These are phyloP conservation scores for Argentina anserina DNA, from an alignment of 306 rosid species.

Conservation along the genomic window DNA sequence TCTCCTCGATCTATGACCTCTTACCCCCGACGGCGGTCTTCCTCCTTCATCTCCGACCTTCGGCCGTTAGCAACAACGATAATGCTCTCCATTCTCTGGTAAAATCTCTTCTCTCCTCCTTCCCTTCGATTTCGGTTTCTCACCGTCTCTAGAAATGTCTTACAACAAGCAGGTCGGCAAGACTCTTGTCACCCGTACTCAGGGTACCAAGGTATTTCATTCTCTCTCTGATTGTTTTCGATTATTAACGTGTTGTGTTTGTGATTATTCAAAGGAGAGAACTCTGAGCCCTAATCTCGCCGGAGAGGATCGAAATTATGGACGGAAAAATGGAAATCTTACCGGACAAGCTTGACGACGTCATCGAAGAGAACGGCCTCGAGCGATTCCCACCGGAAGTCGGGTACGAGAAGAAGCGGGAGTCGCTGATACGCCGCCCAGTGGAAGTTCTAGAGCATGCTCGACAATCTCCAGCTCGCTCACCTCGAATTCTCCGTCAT, in stretches of 20 bases:
- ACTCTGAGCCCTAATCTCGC: too few species aligned
- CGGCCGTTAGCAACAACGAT: too few species aligned
- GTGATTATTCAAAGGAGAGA: too few species aligned
- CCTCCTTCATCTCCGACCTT: too few species aligned
- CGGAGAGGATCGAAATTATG: conserved; percentile 33
- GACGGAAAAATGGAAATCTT: conserved; percentile 52
- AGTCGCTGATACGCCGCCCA: conserved; percentile 62
- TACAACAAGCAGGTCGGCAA: conserved; percentile 74
- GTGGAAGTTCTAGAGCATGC: conserved; percentile 87
- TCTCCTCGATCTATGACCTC: too few species aligned
- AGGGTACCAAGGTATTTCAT: conserved; percentile 78
- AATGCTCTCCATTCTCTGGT: too few species aligned
- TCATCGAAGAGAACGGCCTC: conserved; percentile 74
- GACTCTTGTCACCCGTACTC: conserved; percentile 85
- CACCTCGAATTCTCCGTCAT: conserved; percentile 85
- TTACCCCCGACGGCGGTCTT: too few species aligned
- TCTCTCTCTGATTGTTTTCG: not conserved
- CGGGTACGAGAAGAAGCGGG: conserved; percentile 77
- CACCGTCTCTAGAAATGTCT: too few species aligned
- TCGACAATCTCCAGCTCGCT: conserved; percentile 80
- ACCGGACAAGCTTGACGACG: conserved; percentile 79
- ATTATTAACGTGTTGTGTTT: not conserved
- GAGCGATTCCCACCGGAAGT: conserved; percentile 69
- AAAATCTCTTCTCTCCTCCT: too few species aligned
- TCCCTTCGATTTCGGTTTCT: too few species aligned